phyloP scores from a whole-genome alignment of 108 stramenopile genomes.

The Cyclotella cryptica region DNA sequence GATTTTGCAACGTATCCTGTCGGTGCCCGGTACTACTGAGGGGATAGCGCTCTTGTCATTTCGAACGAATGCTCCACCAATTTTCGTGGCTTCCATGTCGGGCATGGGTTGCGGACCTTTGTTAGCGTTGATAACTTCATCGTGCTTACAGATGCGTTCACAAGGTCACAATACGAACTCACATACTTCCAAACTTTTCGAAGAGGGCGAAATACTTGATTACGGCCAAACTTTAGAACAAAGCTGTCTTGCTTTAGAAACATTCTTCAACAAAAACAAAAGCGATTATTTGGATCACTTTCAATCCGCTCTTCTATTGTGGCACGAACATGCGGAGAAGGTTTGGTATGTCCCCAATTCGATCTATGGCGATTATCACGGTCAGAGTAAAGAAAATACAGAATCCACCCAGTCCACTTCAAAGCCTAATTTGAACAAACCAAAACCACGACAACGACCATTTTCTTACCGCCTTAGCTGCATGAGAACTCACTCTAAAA shows the following conservation, averaged over 20 bases:
- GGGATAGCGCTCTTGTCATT: slow-evolving; percentile 25
- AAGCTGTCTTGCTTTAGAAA: slow-evolving; percentile 5
- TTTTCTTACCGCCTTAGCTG: slow-evolving; percentile 48
- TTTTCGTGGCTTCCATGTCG: slow-evolving; percentile 30
- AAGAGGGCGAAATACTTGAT: slow-evolving; percentile 17
- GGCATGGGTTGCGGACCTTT: slow-evolving; percentile 43
- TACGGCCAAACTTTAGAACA: slow-evolving; percentile 13
- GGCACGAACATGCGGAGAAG: slow-evolving; percentile 21
- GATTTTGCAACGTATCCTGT: neutral
- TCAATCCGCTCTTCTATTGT: slow-evolving; percentile 23
- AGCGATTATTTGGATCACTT: slow-evolving; percentile 11
- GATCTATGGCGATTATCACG: slow-evolving; percentile 15
- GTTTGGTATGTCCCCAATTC: slow-evolving; percentile 22
- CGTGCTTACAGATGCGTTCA: neutral
- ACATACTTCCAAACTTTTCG: no score
- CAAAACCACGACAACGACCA: neutral
- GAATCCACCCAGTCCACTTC: neutral
- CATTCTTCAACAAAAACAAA: neutral
- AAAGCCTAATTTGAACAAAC: neutral
- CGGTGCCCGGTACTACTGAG: slow-evolving; percentile 27
- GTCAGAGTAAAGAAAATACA: neutral
- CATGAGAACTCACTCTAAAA: slow-evolving; percentile 36
- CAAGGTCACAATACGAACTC: neutral
- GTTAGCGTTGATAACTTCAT: slow-evolving; percentile 28
- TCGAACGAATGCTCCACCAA: slow-evolving; percentile 40